These are phyloP conservation scores for Calamus simplicifolius DNA, from an alignment of 176 grass and related monocot genomes.

Conservation along the genomic window DNA sequence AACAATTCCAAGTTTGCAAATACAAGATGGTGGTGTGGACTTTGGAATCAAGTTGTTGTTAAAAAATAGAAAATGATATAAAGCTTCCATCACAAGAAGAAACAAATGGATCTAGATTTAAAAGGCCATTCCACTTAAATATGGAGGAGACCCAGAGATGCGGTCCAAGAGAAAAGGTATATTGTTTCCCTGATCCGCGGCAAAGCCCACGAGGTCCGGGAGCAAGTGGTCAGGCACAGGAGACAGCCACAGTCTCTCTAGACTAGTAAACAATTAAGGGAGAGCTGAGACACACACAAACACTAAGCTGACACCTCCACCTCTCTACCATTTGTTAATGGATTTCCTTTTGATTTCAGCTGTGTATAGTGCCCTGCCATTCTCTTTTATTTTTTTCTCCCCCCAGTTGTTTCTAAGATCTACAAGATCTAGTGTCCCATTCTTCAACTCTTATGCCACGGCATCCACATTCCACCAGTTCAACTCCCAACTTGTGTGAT, in stretches of 20 bases:
- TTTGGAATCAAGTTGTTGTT: slow-evolving; percentile 3
- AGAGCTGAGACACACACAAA: slow-evolving; percentile 4
- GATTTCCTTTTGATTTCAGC: slow-evolving; percentile 4
- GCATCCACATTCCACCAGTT: slow-evolving; percentile 49
- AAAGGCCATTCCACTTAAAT: slow-evolving; percentile 2
- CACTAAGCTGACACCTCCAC: slow-evolving; percentile 10
- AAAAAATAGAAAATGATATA: slow-evolving; percentile 23
- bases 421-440: slow-evolving; percentile 37
- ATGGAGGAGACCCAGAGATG: slow-evolving; percentile 29
- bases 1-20: slow-evolving; percentile 15
- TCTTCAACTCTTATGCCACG: background rate
- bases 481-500: slow-evolving; percentile 14
- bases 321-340: slow-evolving; percentile 19
- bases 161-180: slow-evolving; percentile 6
- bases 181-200: background rate
- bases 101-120: slow-evolving; percentile 22
- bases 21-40: slow-evolving; percentile 7
- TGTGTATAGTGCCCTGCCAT: background rate
- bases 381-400: background rate
- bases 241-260: slow-evolving; percentile 5
- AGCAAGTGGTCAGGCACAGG: slow-evolving; percentile 2
- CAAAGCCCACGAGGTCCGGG: slow-evolving; percentile 1
- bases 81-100: slow-evolving; percentile 10
- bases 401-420: slow-evolving; percentile 19
- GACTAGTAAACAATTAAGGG: slow-evolving; percentile 6